Evolutionary conservation across 441 rosid species (phyloP), one percentile per base, ranked within the genome.

Genomic region (Dalechampia spathulata): DNA sequence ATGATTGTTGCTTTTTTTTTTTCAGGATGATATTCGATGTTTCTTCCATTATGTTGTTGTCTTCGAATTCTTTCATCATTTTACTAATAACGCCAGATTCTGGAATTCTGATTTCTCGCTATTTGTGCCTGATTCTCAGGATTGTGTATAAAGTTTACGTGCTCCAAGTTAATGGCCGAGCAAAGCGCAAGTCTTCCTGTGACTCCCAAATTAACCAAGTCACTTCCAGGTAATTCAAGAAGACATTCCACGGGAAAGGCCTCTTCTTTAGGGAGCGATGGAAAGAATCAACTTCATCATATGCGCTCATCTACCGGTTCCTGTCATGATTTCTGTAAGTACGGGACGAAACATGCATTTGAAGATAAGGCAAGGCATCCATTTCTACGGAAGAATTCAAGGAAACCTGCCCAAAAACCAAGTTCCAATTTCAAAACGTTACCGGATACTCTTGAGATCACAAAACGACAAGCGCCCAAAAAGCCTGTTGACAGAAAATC

Each of bases 271-370:
- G 67, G 64, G 43, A 46, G 60, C 7, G 49, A 64, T 64, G 83
- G 74, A 52, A 77, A 67, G 1, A n/a, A 58, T 50, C 38, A 75
- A 47, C 85, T 92, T 43, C 74, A 60, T 40, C 82, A 92, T 54
- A 90, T 85, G 60, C 78, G 81, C 64, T 83, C 87, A 72, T 74
- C 95, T 7, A 73, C 77, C 38, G 87, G 82, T 65, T 85, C 97
- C 26, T 85, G 96, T 66, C 97, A 89, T 49, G 96, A 92, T 67
- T 65, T 63, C 34, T 92, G 99, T 70, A 92, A 92, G 66, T 82
- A 66, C 26, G 95, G 92, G 52, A 74, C 47, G 60, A 75, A 69
- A 42, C 77, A 83, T 54, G 83, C 38, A 48, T 43, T 51, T 28
- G 76, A 82, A 69, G 70, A 70, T 49, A 72, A 79, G 60, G 66